Evolutionary conservation across 2,329 filamentous ascomycete genomes (phyloP), one percentile per base, ranked within the genome.

Genomic region (Monilinia aucupariae): DNA sequence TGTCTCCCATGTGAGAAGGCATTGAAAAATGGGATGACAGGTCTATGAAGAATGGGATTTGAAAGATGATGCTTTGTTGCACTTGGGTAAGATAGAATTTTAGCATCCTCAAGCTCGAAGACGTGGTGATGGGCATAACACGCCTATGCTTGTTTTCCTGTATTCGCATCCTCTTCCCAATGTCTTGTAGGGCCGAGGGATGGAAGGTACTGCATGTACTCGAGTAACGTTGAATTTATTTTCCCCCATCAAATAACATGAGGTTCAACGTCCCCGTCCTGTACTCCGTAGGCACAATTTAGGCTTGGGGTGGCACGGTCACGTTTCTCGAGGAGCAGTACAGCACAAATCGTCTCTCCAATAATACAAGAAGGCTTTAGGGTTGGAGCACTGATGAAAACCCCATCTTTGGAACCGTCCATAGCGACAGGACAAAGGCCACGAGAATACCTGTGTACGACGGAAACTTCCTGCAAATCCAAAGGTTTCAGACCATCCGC

Each of bases 11-110:
- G n/a, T n/a, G n/a, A n/a, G n/a, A n/a, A n/a, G n/a, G n/a, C n/a
- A n/a, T n/a, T n/a, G n/a, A n/a, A n/a, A n/a, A n/a, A 45, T 56
- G 53, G 53, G 39, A 45, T 56, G 39, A 45, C 27, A 56, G 53
- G 39, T 39, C 27, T 34, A 17, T 15, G n/a, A 20, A 20, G 12
- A 7, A 32, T 5, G 12, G 20, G 17, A 55, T 55, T 32, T 10
- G 20, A 45, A 56, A 47, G 12, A 34, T 47, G 34, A 34, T 34
- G 41, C 22, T 34, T 45, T 25, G 41, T 45, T 20, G 47, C 54
- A 58, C 27, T 25, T 39, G 12, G 5, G 12, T 15, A 39, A 39
- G 12, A 39, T 39, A 39, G 15, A 39, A 15, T 39, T 39, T 39
- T 39, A 12, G 15, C 15, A 39, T 39, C 9, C 25, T 20, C 47